Evolutionary conservation across 148 eudicot species (phyloP), one percentile per base, ranked within the genome.

Genomic region (Camellia japonica): DNA sequence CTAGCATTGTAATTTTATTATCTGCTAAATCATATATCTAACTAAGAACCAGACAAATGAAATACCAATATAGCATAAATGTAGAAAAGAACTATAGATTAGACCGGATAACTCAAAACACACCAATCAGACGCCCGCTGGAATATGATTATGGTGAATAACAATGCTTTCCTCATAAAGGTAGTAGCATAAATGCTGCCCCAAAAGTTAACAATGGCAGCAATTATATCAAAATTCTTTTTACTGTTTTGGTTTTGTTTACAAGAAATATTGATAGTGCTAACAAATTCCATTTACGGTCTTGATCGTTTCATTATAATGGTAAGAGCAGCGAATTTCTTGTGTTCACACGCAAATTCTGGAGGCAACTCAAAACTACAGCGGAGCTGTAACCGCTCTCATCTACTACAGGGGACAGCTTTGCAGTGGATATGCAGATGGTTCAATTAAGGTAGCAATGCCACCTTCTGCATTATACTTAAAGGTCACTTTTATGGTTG

Each of bases 301-400:
- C 69, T 61, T 81, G 75, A 38, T 16, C 52, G 64, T 19, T 19
- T 6, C 3, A 0, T 68, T 46, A 55, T 30, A 68, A 85, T 64
- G 77, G 61, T 49, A 76, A 78, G 75, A 72, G 86, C 90, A 89
- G 92, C 74, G 89, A 75, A 89, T 89, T 80, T 89, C 92, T 75
- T 89, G 92, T 75, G 92, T 87, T 75, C 92, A 89, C 70, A 87
- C 89, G 52, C 92, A 89, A 83, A 60, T 84, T 71, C 82, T 89
- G 20, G 92, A 89, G 78, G 86, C 82, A 20, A 83, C 71, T 41
- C 66, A 80, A n/a, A 86, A 76, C 75, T 15, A 56, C 55, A 84
- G 82, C 68, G 92, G 90, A 71, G 87, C 92, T 72, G 92, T 89
- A 59, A 87, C 84, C 30, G 83, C 90, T 59, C 90, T 89, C 67